Evolutionary conservation across 345 rosid species (phyloP).

Genomic region (Hevea brasiliensis): DNA sequence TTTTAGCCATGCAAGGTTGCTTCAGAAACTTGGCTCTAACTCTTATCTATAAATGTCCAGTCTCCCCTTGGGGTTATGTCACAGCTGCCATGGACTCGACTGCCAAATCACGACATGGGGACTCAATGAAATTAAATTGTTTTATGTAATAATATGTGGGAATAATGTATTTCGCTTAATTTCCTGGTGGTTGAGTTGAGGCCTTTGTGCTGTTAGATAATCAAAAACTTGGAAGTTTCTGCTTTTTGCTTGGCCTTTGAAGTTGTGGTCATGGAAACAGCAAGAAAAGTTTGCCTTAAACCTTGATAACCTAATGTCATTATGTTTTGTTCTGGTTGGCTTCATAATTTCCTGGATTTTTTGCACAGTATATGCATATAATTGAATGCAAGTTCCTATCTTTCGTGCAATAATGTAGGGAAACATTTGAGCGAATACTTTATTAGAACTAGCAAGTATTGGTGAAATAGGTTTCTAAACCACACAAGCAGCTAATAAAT

Average conservation of each 20-base stretch:
- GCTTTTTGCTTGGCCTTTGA: neutral
- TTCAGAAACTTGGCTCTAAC: neutral
- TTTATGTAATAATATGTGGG: neutral
- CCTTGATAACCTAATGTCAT: neutral
- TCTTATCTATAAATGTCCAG: neutral
- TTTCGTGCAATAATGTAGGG: too few relatives aligned
- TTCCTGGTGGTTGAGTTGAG: neutral
- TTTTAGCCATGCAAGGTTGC: neutral
- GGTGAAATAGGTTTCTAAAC: too few relatives aligned
- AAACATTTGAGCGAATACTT: too few relatives aligned
- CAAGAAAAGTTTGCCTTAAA: neutral
- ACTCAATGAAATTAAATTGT: too few relatives aligned
- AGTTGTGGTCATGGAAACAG: neutral
- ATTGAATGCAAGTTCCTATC: neutral
- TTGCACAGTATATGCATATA: neutral
- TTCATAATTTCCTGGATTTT: neutral
- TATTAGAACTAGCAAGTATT: too few relatives aligned
- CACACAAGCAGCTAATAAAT: too few relatives aligned
- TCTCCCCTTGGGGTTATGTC: neutral
- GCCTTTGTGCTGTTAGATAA: too few relatives aligned
- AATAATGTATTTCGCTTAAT: neutral
- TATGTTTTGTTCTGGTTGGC: neutral
- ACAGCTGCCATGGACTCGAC: neutral
- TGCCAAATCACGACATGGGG: neutral
- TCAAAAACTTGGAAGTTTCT: too few relatives aligned